Conservation (phyloP, 345 rosid species). For the Sonneratia caseolaris region DNA sequence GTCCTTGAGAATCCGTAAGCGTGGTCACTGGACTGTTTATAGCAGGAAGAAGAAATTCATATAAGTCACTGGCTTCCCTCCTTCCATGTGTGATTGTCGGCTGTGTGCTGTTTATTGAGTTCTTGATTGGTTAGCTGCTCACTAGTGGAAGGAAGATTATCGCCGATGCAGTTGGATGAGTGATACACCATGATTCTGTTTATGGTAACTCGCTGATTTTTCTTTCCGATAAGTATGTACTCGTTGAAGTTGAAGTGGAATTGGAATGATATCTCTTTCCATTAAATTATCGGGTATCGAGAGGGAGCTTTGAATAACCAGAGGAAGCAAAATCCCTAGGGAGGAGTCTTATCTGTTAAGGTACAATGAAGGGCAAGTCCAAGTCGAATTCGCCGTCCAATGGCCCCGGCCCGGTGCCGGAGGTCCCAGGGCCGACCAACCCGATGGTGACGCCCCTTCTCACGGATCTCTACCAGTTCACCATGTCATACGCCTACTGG, state of each 20-base stretch:
- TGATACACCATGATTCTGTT: no score
- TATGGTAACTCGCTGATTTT: no score
- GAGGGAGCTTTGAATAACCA: not conserved
- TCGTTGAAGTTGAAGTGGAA: no score
- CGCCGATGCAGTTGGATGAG: no score
- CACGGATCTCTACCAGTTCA: constrained; percentile 94
- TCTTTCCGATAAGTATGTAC: not conserved
- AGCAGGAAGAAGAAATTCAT: no score
- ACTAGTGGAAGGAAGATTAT: no score
- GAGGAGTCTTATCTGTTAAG: not conserved
- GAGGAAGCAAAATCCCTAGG: not conserved
- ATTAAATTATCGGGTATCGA: not conserved
- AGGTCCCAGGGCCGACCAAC: constrained; percentile 54
- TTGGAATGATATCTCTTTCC: not conserved
- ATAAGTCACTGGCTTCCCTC: no score
- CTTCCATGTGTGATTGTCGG: no score
- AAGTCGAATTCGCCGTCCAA: constrained; percentile 11
- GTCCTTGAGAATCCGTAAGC: no score
- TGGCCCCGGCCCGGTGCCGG: constrained; percentile 20
- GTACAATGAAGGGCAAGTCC: constrained; percentile 17
- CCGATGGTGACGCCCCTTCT: constrained; percentile 94
- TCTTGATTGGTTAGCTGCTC: no score
- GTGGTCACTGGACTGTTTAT: no score
- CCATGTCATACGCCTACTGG: constrained; percentile 99
- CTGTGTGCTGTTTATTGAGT: no score